A percentile compares a stretch with the other conserved stretches of the same genome.
Conservation (phyloP, 2,329 filamentous ascomycete species). For the Shiraia bambusicola region DNA sequence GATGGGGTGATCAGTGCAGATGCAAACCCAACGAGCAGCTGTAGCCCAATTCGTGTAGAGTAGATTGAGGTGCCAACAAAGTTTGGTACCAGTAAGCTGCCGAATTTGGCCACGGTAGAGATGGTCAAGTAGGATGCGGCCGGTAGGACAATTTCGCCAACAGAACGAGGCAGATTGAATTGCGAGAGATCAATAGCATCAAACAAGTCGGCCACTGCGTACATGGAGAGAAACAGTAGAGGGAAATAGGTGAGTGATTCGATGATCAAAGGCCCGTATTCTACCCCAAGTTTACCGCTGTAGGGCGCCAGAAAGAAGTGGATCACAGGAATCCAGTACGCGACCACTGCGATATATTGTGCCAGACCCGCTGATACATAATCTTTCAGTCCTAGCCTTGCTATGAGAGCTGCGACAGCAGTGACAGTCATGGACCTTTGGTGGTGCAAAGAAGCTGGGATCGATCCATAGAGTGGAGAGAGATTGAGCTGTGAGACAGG, state of each 20-base stretch:
- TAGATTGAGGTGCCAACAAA: slow-evolving; percentile 64
- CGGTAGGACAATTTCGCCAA: slow-evolving; percentile 66
- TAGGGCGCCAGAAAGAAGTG: slow-evolving; percentile 71
- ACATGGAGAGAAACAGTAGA: slow-evolving; percentile 44
- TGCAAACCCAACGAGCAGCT: slow-evolving; percentile 64
- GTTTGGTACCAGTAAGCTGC: slow-evolving; percentile 45
- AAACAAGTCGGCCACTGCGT: slow-evolving; percentile 53
- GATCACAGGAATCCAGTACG: slow-evolving; percentile 70
- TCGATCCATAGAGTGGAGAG: slow-evolving; percentile 84
- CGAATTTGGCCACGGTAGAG: slow-evolving; percentile 49
- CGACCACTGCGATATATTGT: slow-evolving; percentile 68
- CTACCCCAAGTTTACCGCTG: slow-evolving; percentile 67
- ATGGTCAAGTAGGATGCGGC: slow-evolving; percentile 68
- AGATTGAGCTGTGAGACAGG: slow-evolving; percentile 74
- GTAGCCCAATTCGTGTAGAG: slow-evolving; percentile 70
- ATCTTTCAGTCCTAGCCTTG: slow-evolving; percentile 59
- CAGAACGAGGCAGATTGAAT: slow-evolving; percentile 57
- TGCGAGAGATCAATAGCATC: slow-evolving; percentile 61
- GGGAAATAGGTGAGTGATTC: slow-evolving; percentile 70
- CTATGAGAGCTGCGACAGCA: slow-evolving; percentile 71
- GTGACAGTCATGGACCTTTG: slow-evolving; percentile 63
- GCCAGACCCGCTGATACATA: slow-evolving; percentile 53
- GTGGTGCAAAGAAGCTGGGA: slow-evolving; percentile 75
- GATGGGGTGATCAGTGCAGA: slow-evolving; percentile 71
- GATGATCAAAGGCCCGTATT: slow-evolving; percentile 72